Conservation (phyloP, 495 filamentous ascomycete genomes). For the Penicillium antarcticum region DNA sequence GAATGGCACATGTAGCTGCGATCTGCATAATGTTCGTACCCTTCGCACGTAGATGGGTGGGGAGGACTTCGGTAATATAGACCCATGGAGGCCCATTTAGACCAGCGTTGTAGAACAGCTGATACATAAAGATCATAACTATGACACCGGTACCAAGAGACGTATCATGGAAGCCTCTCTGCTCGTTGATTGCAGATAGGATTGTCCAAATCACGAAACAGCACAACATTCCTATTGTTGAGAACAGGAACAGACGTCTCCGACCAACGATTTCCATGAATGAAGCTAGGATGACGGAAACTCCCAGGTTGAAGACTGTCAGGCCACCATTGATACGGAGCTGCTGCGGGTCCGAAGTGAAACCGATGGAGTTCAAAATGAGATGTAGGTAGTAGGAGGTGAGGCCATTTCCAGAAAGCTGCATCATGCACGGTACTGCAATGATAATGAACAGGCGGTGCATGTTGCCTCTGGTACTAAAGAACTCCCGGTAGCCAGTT, state of each 20-base stretch:
- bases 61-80: constrained; percentile 23
- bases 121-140: constrained; percentile 59
- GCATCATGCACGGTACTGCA: constrained; percentile 54
- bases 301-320: constrained; percentile 57
- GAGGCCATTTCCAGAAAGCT: constrained; percentile 39
- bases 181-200: constrained; percentile 50
- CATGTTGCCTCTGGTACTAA: constrained; percentile 52
- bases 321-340: constrained; percentile 60
- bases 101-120: constrained; percentile 50
- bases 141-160: constrained; percentile 48
- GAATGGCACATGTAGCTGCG: constrained; percentile 1
- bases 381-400: constrained; percentile 40
- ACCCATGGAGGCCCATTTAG: constrained; percentile 18
- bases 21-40: constrained; percentile 14
- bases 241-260: constrained; percentile 55
- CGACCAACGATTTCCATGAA: constrained; percentile 62
- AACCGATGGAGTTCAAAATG: constrained; percentile 34
- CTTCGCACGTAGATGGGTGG: constrained; percentile 26
- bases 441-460: constrained; percentile 59
- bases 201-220: constrained; percentile 55
- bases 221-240: constrained; percentile 53
- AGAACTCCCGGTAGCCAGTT: constrained; percentile 57
- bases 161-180: constrained; percentile 33
- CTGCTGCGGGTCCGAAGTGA: constrained; percentile 44
- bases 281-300: constrained; percentile 58